phyloP scores from a whole-genome alignment of 805 yeast genomes.

The Priceomyces melissophilus region DNA sequence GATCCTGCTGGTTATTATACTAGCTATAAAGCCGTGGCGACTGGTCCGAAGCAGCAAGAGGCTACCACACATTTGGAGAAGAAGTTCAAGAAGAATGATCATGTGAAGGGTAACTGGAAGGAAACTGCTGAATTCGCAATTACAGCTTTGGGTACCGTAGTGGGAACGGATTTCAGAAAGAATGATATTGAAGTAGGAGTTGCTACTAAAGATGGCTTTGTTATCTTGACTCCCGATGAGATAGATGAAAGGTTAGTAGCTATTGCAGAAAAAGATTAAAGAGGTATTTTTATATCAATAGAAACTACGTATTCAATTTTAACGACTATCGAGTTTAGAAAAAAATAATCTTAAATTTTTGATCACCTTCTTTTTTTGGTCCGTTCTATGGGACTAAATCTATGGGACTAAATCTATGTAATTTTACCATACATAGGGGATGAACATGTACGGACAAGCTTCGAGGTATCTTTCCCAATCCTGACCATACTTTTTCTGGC shows the following conservation, averaged over 20 bases:
- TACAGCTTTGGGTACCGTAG: slow-evolving; percentile 75
- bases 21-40: slow-evolving; percentile 86
- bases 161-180: slow-evolving; percentile 91
- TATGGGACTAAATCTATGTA: not conserved
- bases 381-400: not conserved
- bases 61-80: slow-evolving; percentile 87
- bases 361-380: not conserved
- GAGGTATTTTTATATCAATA: not conserved
- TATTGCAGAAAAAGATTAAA: slow-evolving; percentile 91
- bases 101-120: slow-evolving; percentile 80
- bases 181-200: slow-evolving; percentile 92
- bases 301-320: too few species aligned
- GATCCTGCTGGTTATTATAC: slow-evolving; percentile 97
- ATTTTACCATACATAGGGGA: slow-evolving; percentile 73
- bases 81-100: slow-evolving; percentile 69
- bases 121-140: slow-evolving; percentile 87
- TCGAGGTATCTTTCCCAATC: slow-evolving; percentile 89
- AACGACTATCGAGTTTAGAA: too few species aligned
- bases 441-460: slow-evolving; percentile 87
- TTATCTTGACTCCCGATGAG: slow-evolving; percentile 73
- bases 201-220: slow-evolving; percentile 71
- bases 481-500: slow-evolving; percentile 83
- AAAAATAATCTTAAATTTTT: not conserved
- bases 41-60: slow-evolving; percentile 98
- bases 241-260: slow-evolving; percentile 92